phyloP scores from a whole-genome alignment of 345 rosid species.

The Populus davidiana region DNA sequence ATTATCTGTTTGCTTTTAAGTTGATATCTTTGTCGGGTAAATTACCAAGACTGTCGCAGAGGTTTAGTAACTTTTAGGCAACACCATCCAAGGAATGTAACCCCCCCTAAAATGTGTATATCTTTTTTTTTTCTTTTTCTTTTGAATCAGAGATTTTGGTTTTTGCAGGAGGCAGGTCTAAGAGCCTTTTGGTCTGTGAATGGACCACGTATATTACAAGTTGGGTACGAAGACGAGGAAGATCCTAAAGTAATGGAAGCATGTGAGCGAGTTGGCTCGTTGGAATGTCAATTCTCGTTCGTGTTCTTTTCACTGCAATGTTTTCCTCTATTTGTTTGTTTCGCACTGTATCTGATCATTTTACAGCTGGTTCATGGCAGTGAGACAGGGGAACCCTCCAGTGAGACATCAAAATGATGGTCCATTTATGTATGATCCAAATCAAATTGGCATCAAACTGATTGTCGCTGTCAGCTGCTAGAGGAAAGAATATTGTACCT shows the following conservation, averaged over 20 bases:
- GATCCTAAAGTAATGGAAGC: constrained; percentile 92
- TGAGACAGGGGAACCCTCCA: constrained; percentile 12
- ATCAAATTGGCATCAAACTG: neutral
- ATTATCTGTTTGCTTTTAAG: neutral
- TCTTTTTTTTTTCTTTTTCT: no score
- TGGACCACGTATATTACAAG: constrained; percentile 76
- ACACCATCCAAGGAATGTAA: neutral
- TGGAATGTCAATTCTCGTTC: constrained; percentile 44
- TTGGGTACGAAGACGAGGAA: constrained; percentile 85
- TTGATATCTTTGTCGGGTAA: neutral
- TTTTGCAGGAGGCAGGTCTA: constrained; percentile 67
- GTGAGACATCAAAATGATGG: constrained; percentile 35
- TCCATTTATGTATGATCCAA: neutral
- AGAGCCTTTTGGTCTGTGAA: constrained; percentile 87
- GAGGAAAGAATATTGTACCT: neutral
- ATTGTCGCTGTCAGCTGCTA: neutral
- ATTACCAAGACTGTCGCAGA: neutral
- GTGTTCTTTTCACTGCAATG: neutral
- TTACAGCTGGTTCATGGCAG: constrained; percentile 56
- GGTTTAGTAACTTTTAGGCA: neutral
- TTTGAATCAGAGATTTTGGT: neutral
- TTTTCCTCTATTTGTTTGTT: neutral
- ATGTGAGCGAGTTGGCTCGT: constrained; percentile 72
- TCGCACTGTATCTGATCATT: neutral
- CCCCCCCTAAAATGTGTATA: no score